Conservation (phyloP, 2,329 filamentous ascomycete genomes). For the Meredithiella fracta region DNA sequence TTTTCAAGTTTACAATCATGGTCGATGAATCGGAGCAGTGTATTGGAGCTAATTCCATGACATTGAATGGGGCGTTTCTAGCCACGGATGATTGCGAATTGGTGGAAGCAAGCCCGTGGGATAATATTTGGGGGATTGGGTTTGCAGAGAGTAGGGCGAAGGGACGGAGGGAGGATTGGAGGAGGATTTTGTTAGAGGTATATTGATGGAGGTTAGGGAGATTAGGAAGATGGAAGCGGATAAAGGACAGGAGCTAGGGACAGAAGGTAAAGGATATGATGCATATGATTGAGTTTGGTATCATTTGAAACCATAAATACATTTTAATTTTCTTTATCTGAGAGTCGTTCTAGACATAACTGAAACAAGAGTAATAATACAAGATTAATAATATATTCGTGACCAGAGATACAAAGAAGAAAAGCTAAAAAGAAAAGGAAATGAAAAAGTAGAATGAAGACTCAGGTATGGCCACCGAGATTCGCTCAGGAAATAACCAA, state of each 20-base stretch:
- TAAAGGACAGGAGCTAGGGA: background rate
- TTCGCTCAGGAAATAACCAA: background rate
- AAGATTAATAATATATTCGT: background rate
- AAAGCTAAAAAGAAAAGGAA: background rate
- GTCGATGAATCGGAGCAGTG: background rate
- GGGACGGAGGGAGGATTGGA: background rate
- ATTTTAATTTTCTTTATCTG: background rate
- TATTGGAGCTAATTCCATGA: background rate
- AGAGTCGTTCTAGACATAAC: conserved; percentile 1
- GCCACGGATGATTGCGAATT: background rate
- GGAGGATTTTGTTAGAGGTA: background rate
- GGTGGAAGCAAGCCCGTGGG: background rate
- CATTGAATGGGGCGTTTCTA: background rate
- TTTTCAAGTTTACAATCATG: background rate
- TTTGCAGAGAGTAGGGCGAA: background rate
- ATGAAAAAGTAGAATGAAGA: background rate
- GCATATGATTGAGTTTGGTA: background rate
- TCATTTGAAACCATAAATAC: background rate
- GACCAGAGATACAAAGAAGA: background rate
- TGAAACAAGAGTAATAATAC: background rate
- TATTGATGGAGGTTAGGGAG: background rate
- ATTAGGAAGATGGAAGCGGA: background rate
- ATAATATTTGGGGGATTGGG: background rate
- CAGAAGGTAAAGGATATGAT: background rate
- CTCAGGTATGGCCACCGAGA: background rate